Evolutionary conservation across 352 stramenopile species (phyloP), one percentile per base, ranked within the genome.

Genomic region (Globisporangium alternatum): DNA sequence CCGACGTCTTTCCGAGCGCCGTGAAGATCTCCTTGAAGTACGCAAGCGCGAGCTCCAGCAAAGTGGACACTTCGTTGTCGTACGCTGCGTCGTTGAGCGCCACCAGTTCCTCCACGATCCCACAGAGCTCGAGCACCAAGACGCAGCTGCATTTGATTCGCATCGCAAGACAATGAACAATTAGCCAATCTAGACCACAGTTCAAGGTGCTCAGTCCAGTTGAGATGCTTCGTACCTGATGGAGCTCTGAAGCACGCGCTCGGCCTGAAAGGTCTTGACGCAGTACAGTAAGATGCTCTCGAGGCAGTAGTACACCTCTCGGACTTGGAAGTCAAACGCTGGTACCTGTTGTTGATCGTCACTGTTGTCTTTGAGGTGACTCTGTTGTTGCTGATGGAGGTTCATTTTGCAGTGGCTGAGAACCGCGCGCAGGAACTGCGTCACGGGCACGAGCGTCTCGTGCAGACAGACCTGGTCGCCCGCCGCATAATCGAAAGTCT

Each of bases 371-470:
- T 43, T 3, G 9, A 7, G 7, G 13, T 52, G n/a, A 10, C 21
- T 52, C n/a, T 52, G 49, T 12, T 47, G 48, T 25, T 48, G 31
- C 39, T 60, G 48, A 13, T 25, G 49, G 12, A 66, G 22, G 31
- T 83, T 81, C 39, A 91, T 65, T 52, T 84, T 91, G 31, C 70
- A 73, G 53, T 94, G 86, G 35, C 88, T 84, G 22, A 93, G 45
- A 30, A 89, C 64, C 15, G 78, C 82, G 21, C 83, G 86, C 13
- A 90, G 39, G n/a, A 94, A 83, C 49, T 94, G 86, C 13, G 69
- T 67, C 15, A 88, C 21, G 3, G 86, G 86, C 3, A 93, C 70
- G 31, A 94, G 66, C 37, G 76, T 83, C 67, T 94, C 83, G 39
- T 84, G 67, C 17, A 88, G 49, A n/a, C 65, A 70, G 6, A 71